phyloP scores from a whole-genome alignment of 2,329 filamentous ascomycete genomes.

The Acarospora socialis region DNA sequence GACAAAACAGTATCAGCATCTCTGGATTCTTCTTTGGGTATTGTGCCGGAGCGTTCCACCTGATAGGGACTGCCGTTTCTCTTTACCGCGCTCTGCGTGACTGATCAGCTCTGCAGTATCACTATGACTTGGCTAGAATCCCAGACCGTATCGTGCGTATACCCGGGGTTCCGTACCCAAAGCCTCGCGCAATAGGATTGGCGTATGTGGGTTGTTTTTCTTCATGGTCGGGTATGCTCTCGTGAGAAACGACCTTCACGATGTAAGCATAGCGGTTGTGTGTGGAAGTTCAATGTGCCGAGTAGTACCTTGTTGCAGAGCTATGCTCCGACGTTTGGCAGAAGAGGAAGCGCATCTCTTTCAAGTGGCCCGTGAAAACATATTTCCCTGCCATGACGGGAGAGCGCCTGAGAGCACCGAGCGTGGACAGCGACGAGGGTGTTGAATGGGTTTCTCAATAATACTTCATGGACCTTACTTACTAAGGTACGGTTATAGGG shows the following conservation, averaged over 20 bases:
- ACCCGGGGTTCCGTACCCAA: constrained; percentile 69
- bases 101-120: not conserved
- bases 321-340: constrained; percentile 90
- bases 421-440: no score
- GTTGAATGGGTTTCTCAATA: no score
- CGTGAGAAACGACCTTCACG: constrained; percentile 65
- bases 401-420: no score
- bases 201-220: constrained; percentile 89
- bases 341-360: constrained; percentile 94
- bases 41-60: constrained; percentile 28
- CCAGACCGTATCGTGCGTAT: constrained; percentile 85
- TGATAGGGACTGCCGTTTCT: constrained; percentile 49
- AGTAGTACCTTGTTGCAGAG: constrained; percentile 65
- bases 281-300: not conserved
- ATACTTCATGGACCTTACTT: no score
- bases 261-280: constrained; percentile 2
- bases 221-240: constrained; percentile 97
- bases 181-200: constrained; percentile 91
- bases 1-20: constrained; percentile 9
- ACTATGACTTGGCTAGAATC: constrained; percentile 17
- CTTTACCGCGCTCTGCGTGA: constrained; percentile 47
- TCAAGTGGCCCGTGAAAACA: constrained; percentile 74
- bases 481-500: no score
- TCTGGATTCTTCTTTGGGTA: not conserved
- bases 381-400: constrained; percentile 84